Evolutionary conservation across 2,329 filamentous ascomycete genomes (phyloP), one percentile per base, ranked within the genome.

Genomic region (Dothidotthia symphoricarpi): DNA sequence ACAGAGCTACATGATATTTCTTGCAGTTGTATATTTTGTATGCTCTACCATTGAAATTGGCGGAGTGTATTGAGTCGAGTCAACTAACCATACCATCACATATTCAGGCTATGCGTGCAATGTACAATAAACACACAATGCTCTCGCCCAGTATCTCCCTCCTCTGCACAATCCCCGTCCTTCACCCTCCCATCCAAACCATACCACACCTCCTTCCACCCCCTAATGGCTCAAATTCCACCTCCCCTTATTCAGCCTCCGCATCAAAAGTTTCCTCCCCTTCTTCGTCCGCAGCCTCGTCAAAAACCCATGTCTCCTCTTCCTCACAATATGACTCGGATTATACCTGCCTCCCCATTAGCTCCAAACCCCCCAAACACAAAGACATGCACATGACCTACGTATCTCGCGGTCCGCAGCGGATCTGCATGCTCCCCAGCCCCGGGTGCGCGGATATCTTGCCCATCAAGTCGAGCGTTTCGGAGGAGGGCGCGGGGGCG

Each of bases 241-340:
- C 61, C 77, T 70, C 16, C 75, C 74, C 70, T 77, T 81, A 39
- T 70, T 57, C 53, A 69, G 66, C 59, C 80, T 69, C 57, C 78
- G 69, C 63, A 71, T 72, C 48, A 83, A 49, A 32, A 75, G 68
- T 60, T 72, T 72, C 54, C 75, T 66, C 16, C 80, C 80, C 34
- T 71, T 75, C 55, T 73, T 71, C 15, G 70, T 71, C 55, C 69
- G 69, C 44, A 80, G 47, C 51, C 80, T 63, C 8, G 73, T 67
- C 43, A 83, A 57, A 54, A 81, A 83, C 2, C 80, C 80, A 64
- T 80, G 76, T 52, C 80, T 71, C 46, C 80, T 70, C 67, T 83
- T 83, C 59, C 81, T 71, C 28, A 81, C 76, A 29, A 74, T 57
- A 46, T 81, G 76, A 34, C 75, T 80, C 8, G 79, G 78, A 38